Conservation (phyloP, 2,329 filamentous ascomycete genomes). For the Aureobasidium namibiae region DNA sequence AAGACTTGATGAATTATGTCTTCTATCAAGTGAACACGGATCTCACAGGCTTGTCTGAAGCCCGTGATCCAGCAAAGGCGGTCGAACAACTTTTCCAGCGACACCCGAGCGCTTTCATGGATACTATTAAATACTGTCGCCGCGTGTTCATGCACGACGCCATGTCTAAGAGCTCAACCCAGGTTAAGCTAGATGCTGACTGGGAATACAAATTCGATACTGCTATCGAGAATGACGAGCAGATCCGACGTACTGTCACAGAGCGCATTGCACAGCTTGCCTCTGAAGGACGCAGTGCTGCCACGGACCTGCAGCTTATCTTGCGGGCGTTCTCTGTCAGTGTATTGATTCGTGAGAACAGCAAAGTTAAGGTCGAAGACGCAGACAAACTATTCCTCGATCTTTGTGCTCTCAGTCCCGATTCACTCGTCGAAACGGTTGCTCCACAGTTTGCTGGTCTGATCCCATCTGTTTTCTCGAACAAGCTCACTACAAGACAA, state of each 20-base stretch:
- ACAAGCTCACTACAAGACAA: conserved; percentile 59
- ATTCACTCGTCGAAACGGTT: conserved; percentile 44
- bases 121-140: conserved; percentile 62
- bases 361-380: conserved; percentile 12
- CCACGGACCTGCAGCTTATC: conserved; percentile 9
- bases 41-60: neutral
- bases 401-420: conserved; percentile 47
- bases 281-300: conserved; percentile 23
- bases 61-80: neutral
- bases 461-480: conserved; percentile 57
- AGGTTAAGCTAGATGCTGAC: conserved; percentile 58
- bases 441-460: conserved; percentile 45
- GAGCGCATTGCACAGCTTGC: conserved; percentile 38
- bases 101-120: conserved; percentile 49
- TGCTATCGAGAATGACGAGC: conserved; percentile 60
- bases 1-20: conserved; percentile 29
- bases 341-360: neutral
- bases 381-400: conserved; percentile 40
- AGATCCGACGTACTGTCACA: conserved; percentile 52
- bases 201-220: conserved; percentile 78
- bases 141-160: conserved; percentile 54
- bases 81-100: conserved; percentile 5
- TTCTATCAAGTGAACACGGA: conserved; percentile 11
- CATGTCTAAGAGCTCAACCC: conserved; percentile 34
- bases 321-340: conserved; percentile 14